These are phyloP conservation scores for Glycine latifolia DNA, from an alignment of 306 rosid species.

Conservation along the genomic window DNA sequence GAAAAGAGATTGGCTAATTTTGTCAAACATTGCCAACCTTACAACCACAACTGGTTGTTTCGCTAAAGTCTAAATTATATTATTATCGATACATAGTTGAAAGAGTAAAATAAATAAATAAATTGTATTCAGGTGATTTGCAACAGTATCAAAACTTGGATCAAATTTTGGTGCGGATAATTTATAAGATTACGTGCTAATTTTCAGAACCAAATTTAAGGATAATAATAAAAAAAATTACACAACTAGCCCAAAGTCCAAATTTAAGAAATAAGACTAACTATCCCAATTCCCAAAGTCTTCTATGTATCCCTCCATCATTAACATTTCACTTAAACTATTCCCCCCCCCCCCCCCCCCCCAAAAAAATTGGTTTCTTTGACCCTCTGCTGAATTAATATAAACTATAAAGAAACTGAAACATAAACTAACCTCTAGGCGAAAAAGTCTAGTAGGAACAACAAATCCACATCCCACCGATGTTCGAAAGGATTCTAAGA, in stretches of 20 bases:
- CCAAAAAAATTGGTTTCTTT: constrained; percentile 4
- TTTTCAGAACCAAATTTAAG: neutral
- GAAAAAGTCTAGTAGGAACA: constrained; percentile 82
- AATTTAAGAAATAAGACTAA: constrained; percentile 26
- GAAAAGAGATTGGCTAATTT: too few species aligned
- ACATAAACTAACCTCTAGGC: constrained; percentile 80
- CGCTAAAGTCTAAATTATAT: neutral
- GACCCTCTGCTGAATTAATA: neutral
- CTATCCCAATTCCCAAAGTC: neutral
- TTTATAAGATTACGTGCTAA: neutral
- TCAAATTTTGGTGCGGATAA: constrained; percentile 17
- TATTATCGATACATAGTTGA: constrained; percentile 25
- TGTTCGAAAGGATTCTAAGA: constrained; percentile 78
- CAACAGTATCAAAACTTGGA: constrained; percentile 22
- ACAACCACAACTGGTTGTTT: too few species aligned
- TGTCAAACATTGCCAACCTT: too few species aligned
- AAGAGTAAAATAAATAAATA: neutral
- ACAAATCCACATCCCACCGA: constrained; percentile 94
- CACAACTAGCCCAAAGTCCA: neutral
- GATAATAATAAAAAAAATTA: neutral
- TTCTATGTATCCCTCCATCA: constrained; percentile 1
- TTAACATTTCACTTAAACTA: neutral
- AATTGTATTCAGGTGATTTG: constrained; percentile 13
- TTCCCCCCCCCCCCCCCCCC: neutral
- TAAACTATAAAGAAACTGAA: constrained; percentile 22